Conservation (phyloP, 1,284 basidiomycete species). For the Ustilago xerochloae region DNA sequence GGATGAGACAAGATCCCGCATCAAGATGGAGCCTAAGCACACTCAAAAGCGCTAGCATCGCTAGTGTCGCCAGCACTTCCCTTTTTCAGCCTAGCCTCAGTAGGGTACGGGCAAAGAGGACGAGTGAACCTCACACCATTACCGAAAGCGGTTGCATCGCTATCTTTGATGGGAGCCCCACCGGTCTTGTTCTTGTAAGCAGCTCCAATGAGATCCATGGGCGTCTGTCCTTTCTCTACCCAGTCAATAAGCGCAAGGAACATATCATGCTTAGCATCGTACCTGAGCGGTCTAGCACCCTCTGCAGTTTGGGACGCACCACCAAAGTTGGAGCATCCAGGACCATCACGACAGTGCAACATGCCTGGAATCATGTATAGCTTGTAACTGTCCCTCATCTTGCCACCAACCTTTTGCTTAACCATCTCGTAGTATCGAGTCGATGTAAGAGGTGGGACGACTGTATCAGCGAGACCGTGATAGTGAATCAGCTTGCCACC, state of each 20-base stretch:
- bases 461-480: slow-evolving; percentile 66
- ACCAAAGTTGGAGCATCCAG: slow-evolving; percentile 54
- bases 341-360: slow-evolving; percentile 68
- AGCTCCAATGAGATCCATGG: slow-evolving; percentile 66
- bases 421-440: slow-evolving; percentile 69
- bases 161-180: background rate
- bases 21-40: background rate
- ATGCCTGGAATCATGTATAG: slow-evolving; percentile 71
- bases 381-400: slow-evolving; percentile 69
- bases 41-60: slow-evolving; percentile 19
- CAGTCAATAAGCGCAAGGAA: slow-evolving; percentile 70
- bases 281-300: slow-evolving; percentile 45
- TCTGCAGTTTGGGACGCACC: slow-evolving; percentile 34
- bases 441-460: slow-evolving; percentile 69
- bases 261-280: slow-evolving; percentile 67
- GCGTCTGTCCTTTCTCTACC: slow-evolving; percentile 70
- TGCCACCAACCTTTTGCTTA: slow-evolving; percentile 18
- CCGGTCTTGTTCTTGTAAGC: slow-evolving; percentile 37
- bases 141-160: slow-evolving; percentile 6
- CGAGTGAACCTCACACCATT: slow-evolving; percentile 24
- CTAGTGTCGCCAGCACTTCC: background rate
- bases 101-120: slow-evolving; percentile 26
- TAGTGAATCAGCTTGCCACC: slow-evolving; percentile 68
- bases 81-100: slow-evolving; percentile 4
- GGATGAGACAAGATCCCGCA: background rate